These are phyloP conservation scores for Globisporangium irregulare DNA, from an alignment of 352 stramenopile genomes.

Conservation along the genomic window DNA sequence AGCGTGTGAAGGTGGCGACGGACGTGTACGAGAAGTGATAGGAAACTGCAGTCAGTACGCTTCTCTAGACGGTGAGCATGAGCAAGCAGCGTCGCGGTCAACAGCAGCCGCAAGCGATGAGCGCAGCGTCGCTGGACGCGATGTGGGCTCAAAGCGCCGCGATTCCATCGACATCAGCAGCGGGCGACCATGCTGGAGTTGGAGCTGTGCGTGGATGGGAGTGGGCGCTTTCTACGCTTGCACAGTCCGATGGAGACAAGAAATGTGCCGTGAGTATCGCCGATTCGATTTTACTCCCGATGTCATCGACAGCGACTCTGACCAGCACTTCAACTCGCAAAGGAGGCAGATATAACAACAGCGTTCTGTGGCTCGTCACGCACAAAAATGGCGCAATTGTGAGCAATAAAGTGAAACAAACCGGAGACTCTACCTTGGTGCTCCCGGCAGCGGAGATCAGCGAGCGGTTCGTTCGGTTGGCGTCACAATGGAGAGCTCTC, in stretches of 20 bases:
- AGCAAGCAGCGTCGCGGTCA: conserved; percentile 12
- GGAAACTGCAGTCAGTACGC: neutral
- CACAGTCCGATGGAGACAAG: conserved; percentile 19
- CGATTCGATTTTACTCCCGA: conserved; percentile 38
- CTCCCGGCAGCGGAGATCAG: conserved; percentile 32
- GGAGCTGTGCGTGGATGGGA: conserved; percentile 27
- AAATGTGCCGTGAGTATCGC: conserved; percentile 32
- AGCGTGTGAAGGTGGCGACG: neutral
- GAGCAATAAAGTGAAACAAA: conserved; percentile 35
- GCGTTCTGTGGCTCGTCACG: conserved; percentile 43
- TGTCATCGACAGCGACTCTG: neutral
- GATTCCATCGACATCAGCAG: neutral
- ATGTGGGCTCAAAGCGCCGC: conserved; percentile 6
- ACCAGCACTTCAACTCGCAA: neutral
- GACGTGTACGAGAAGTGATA: neutral
- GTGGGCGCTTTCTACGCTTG: conserved; percentile 34
- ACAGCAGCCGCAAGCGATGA: neutral
- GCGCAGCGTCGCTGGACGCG: conserved; percentile 1
- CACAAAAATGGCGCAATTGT: conserved; percentile 42
- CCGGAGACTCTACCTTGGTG: neutral
- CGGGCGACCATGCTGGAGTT: neutral
- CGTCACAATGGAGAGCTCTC: conserved; percentile 18
- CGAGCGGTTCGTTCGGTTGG: conserved; percentile 44
- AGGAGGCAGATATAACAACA: neutral
- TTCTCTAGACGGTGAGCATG: neutral